phyloP scores from a whole-genome alignment of 345 rosid species.

The Aegle marmelos region DNA sequence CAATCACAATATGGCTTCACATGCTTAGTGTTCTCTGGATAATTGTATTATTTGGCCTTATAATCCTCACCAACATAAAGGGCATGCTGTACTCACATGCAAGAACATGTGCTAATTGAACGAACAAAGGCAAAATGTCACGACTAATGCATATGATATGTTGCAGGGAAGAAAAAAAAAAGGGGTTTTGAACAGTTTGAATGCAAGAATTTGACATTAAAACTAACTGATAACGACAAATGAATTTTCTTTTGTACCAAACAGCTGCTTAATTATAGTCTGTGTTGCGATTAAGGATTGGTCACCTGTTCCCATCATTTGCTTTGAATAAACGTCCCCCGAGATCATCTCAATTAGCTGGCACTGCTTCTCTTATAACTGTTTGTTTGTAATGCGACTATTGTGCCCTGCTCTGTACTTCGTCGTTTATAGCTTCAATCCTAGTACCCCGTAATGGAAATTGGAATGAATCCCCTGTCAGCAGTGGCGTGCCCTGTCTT shows the following conservation, averaged over 20 bases:
- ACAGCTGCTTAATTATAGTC: too few relatives aligned
- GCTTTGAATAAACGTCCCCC: not conserved
- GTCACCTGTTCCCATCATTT: not conserved
- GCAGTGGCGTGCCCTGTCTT: too few relatives aligned
- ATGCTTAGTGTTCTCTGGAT: not conserved
- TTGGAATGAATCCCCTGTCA: not conserved
- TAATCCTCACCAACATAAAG: not conserved
- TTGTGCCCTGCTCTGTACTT: too few relatives aligned
- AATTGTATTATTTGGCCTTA: not conserved
- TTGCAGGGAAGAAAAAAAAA: not conserved
- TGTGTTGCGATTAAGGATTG: not conserved
- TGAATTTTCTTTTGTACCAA: not conserved
- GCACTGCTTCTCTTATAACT: not conserved
- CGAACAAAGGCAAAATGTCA: not conserved
- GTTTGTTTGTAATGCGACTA: not conserved
- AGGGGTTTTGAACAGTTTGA: not conserved
- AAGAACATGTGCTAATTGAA: not conserved
- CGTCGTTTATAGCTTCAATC: not conserved
- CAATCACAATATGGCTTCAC: not conserved
- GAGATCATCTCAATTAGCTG: not conserved
- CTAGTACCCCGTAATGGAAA: not conserved
- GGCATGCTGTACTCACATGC: slow-evolving; percentile 6
- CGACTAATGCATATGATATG: not conserved
- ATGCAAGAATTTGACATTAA: not conserved
- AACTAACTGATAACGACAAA: not conserved